Base-by-base conservation (phyloP, 306 rosid species). In the Neltuma alba region DNA sequence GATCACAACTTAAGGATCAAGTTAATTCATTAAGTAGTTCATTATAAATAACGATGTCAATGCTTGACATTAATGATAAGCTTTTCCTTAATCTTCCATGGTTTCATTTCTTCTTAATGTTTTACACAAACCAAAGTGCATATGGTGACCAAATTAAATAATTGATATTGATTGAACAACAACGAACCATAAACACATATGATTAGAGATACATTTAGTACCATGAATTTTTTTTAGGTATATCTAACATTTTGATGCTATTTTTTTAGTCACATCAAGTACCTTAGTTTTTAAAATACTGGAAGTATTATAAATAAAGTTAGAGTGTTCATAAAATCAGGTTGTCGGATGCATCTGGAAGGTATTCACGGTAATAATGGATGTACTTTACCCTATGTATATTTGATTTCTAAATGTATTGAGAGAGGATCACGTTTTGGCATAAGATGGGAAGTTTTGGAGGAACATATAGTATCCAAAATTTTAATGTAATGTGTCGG, bases 401-500 rank as follows among this genome's bases (percentile, higher is more conserved):
- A n/a, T n/a, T n/a, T 44, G n/a, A 15, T 15, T 20, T 20, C 10
- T 7, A 52, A 7, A 52, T 50, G 6, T 20, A 20, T 5, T n/a
- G n/a, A 16, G 6, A 52, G 58, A 1, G 25, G 25, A 52, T n/a
- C 27, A 52, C 58, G 58, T 52, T 52, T 11, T 30, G 9, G 21
- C n/a, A 61, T 4, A 34, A 16, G 9, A 0, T n/a, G 1, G 41
- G 21, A 64, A 44, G 45, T 57, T 54, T 67, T 28, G 77, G 34
- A 44, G 77, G 52, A 38, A 81, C 16, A 74, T 10, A 55, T 7
- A 61, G 25, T 3, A 81, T 76, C 18, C 18, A 34, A 48, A 76
- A 62, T 20, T 20, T 4, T 42, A 33, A 77, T 63, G 23, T 25
- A 27, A 13, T 23, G 79, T 80, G 89, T 86, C 81, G 85, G 86